Base-by-base conservation (phyloP, 2,329 filamentous ascomycete species). In the Paradendryphiella salina region DNA sequence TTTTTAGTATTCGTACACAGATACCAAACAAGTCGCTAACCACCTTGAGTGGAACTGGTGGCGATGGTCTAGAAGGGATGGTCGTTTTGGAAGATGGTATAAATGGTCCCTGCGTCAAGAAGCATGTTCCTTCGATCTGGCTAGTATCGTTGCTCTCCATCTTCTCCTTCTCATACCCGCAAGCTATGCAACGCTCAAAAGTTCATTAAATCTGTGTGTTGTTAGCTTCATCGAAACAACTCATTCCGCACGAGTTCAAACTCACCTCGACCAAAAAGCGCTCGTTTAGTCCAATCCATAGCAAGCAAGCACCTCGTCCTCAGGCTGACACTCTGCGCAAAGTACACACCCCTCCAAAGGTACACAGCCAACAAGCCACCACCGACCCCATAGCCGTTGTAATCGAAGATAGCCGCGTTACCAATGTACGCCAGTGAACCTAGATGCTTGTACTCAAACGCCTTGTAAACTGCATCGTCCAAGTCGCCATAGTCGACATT, bases 221-320 rank as follows among this genome's bases (percentile, higher is more conserved):
- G 35, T 58, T 50, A 59, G 56, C 37, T 9, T 10, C 9, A 10
- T 28, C 11, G 6, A 3, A 32, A 3, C 10, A n/a, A 2, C 6
- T n/a, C 23, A 8, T 32, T 7, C 14, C 3, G 8, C 8, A 31
- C 9, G 15, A 10, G 1, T 2, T 5, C 5, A 18, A 11, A 79
- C 86, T 78, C 76, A 96, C 93, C 94, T 86, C 94, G 83, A 61
- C 94, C 94, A 77, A 99, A 99, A 17, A 99, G 75, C 10, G 90
- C 89, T 71, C 95, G 82, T 83, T 97, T 99, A n/a, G 85, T 86
- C 94, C 94, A 99, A 73, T 99, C 94, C 94, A 99, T 96, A 14
- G 91, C 91, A 74, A 99, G 80, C 67, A 99, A 75, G 59, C 90
- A 83, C 56, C 93, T 84, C 20, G 94, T 99, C 61, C 94, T 80